A percentile compares a stretch with the other conserved stretches of the same genome.
Conservation (phyloP, 2,329 filamentous ascomycete species). For the Penicillium italicum region DNA sequence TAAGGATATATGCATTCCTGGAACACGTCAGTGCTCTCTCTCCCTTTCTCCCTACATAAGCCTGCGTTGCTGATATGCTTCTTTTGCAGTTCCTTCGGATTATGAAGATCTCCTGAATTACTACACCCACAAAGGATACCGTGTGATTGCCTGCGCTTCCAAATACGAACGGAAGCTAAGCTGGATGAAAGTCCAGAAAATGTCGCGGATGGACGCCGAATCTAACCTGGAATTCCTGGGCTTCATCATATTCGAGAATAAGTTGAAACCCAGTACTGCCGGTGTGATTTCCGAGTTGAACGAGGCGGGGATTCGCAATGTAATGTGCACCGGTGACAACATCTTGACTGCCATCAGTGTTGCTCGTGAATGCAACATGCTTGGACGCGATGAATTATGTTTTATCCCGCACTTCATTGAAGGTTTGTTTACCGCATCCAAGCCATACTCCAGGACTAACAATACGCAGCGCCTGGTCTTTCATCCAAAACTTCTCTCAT, state of each 20-base stretch:
- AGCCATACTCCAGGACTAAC: constrained; percentile 10
- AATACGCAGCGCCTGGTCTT: constrained; percentile 59
- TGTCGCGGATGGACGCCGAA: constrained; percentile 83
- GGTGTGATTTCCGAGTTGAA: constrained; percentile 77
- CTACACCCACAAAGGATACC: constrained; percentile 94
- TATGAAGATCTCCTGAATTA: constrained; percentile 85
- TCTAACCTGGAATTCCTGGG: constrained; percentile 80
- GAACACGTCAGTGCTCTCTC: constrained; percentile 61
- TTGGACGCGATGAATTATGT: constrained; percentile 78
- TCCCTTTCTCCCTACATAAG: neutral
- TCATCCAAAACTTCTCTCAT: constrained; percentile 69
- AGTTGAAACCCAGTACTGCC: constrained; percentile 83
- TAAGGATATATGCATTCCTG: constrained; percentile 81
- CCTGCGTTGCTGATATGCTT: neutral
- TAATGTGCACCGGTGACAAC: constrained; percentile 98
- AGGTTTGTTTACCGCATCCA: constrained; percentile 45
- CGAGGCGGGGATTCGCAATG: constrained; percentile 76
- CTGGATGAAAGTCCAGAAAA: constrained; percentile 93
- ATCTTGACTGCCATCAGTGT: constrained; percentile 96
- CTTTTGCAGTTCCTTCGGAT: constrained; percentile 65
- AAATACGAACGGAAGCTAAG: constrained; percentile 83
- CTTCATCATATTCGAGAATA: constrained; percentile 99
- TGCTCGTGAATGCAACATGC: constrained; percentile 79
- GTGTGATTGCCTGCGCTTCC: constrained; percentile 91
- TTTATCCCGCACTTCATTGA: constrained; percentile 87